Percentiles rank a stretch among this genome's conserved stretches.
phyloP scores from a whole-genome alignment of 441 rosid species.

The Corymbia citriodora region DNA sequence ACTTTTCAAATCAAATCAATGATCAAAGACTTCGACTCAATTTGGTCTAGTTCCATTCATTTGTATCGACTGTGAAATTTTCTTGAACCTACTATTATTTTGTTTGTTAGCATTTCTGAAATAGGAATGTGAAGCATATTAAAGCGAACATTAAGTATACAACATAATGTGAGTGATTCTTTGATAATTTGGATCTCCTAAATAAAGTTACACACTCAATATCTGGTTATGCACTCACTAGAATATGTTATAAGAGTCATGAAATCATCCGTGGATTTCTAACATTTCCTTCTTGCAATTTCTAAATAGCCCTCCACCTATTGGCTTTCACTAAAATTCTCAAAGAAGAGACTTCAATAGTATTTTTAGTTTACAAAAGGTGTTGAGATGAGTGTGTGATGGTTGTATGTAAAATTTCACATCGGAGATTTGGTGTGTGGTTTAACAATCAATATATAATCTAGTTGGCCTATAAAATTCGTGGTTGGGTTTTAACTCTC shows the following conservation, averaged over 20 bases:
- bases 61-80: not conserved
- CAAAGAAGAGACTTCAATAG: not conserved
- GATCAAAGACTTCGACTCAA: not conserved
- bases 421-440: not conserved
- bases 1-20: not conserved
- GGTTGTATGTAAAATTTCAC: not conserved
- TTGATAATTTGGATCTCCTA: not conserved
- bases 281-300: not conserved
- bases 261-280: not conserved
- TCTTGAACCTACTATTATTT: not conserved
- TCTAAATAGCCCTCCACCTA: not conserved
- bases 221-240: not conserved
- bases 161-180: not conserved
- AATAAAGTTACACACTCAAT: not conserved
- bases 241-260: not conserved
- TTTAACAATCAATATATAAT: not conserved
- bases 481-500: not conserved
- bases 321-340: not conserved
- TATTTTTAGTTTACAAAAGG: not conserved
- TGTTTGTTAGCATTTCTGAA: not conserved
- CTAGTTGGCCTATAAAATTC: not conserved
- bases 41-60: not conserved
- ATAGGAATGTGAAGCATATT: not conserved
- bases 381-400: not conserved
- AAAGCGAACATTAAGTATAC: not conserved